Conservation (phyloP, 2,329 filamentous ascomycete species). For the Diaporthe sp. region DNA sequence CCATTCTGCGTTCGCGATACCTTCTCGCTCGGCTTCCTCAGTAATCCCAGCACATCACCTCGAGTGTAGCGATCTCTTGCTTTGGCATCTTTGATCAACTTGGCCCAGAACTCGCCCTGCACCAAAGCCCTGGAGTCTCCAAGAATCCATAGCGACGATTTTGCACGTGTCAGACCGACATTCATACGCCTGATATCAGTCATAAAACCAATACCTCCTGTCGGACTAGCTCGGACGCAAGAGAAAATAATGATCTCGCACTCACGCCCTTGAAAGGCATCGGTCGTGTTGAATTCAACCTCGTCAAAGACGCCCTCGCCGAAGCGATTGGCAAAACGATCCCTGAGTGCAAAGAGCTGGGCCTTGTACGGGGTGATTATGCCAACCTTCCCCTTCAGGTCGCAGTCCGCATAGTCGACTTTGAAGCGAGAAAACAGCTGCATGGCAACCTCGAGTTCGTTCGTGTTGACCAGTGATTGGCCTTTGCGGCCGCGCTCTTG, state of each 20-base stretch:
- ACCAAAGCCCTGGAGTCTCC: constrained; percentile 89
- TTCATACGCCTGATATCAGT: constrained; percentile 99
- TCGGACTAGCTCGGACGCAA: constrained; percentile 92
- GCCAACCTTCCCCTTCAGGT: constrained; percentile 87
- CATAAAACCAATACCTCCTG: constrained; percentile 97
- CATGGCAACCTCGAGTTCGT: constrained; percentile 88
- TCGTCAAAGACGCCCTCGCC: constrained; percentile 80
- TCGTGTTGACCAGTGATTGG: constrained; percentile 89
- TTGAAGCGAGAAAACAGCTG: constrained; percentile 85
- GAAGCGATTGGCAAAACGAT: constrained; percentile 78
- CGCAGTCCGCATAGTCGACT: constrained; percentile 75
- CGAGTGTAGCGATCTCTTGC: constrained; percentile 81
- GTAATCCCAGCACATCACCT: constrained; percentile 67
- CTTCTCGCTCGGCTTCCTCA: constrained; percentile 58
- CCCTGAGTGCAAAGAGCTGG: constrained; percentile 84
- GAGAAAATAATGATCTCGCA: constrained; percentile 99
- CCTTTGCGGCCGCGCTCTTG: constrained; percentile 85
- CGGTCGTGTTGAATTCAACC: constrained; percentile 98
- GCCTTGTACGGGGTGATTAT: constrained; percentile 99
- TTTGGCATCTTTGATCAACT: constrained; percentile 85
- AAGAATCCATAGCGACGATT: constrained; percentile 95
- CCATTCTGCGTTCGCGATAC: constrained; percentile 45
- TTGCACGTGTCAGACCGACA: constrained; percentile 95
- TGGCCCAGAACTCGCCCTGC: constrained; percentile 91
- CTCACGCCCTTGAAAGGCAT: constrained; percentile 97